Percentiles rank a stretch among this genome's conserved stretches.
These are phyloP conservation scores for Blastocystis sp. DNA, from an alignment of 352 stramenopile species.

Conservation along the genomic window DNA sequence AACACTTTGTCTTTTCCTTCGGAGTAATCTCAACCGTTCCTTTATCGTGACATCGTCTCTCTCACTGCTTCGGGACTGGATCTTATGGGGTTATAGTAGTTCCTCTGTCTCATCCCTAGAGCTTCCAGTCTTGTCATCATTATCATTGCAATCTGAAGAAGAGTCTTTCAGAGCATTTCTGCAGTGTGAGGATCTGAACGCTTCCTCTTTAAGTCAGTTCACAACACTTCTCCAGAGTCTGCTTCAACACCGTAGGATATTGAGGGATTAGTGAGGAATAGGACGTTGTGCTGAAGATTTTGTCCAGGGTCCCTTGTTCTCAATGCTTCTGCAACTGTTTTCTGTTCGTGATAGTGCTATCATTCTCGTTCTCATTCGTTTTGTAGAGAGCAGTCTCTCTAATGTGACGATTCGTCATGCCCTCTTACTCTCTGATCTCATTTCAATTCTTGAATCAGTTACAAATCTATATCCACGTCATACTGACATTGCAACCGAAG, in stretches of 20 bases:
- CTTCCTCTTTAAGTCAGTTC: not conserved
- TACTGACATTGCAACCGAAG: not conserved
- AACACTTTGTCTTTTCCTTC: not conserved
- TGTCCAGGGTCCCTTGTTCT: not conserved
- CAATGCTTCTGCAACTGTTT: not conserved
- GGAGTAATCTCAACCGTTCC: not conserved
- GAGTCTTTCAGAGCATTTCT: not conserved
- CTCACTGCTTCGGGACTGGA: too few species aligned
- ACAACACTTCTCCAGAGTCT: not conserved
- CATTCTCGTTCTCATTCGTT: conserved; percentile 1
- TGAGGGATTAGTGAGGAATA: not conserved
- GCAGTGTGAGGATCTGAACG: not conserved
- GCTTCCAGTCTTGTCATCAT: not conserved
- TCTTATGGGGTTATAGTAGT: too few species aligned
- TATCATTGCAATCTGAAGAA: not conserved
- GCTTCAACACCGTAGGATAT: not conserved
- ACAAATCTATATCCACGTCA: conserved; percentile 11
- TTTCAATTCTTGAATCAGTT: not conserved
- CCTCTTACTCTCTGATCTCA: not conserved
- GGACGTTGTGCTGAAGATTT: not conserved
- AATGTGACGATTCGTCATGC: not conserved
- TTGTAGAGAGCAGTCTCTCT: not conserved
- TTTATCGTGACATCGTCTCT: too few species aligned
- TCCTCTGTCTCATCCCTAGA: not conserved
- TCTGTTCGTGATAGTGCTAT: not conserved